Conservation (phyloP, 2,329 filamentous ascomycete species). For the Chrysoporthe cubensis region DNA sequence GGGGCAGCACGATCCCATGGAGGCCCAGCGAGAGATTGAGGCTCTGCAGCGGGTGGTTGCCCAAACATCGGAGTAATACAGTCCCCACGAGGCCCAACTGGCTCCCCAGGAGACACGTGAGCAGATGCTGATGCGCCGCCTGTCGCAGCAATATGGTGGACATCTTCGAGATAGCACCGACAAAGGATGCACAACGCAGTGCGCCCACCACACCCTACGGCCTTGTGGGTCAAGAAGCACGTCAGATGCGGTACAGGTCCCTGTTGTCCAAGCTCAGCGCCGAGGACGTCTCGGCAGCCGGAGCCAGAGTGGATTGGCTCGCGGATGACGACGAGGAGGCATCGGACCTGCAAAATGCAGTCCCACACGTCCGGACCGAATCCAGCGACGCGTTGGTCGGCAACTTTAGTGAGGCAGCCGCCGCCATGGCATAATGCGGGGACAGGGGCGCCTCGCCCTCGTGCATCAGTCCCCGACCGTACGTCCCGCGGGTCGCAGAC, state of each 20-base stretch:
- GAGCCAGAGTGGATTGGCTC: conserved; percentile 59
- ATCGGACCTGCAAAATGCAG: conserved; percentile 48
- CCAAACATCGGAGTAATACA: conserved; percentile 64
- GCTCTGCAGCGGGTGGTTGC: conserved; percentile 67
- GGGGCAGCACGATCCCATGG: conserved; percentile 62
- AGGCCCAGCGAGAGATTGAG: conserved; percentile 67
- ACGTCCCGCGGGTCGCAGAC: conserved; percentile 23
- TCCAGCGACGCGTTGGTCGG: conserved; percentile 55
- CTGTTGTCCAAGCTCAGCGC: conserved; percentile 62
- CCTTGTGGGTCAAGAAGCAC: conserved; percentile 59
- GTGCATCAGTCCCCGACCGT: conserved; percentile 16
- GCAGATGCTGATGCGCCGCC: conserved; percentile 20
- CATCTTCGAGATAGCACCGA: conserved; percentile 67
- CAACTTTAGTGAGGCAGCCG: conserved; percentile 63
- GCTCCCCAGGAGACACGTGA: not conserved
- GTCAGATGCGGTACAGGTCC: conserved; percentile 62
- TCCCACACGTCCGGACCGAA: conserved; percentile 44
- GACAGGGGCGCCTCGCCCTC: conserved; percentile 21
- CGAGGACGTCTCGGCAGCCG: conserved; percentile 47
- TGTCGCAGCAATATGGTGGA: conserved; percentile 65
- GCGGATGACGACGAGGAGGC: conserved; percentile 54
- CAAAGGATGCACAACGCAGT: conserved; percentile 45
- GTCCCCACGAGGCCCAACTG: conserved; percentile 15
- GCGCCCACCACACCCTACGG: conserved; percentile 45
- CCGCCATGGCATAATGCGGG: conserved; percentile 49